phyloP scores from a whole-genome alignment of 2,329 filamentous ascomycete genomes.

The Cladorrhinum sp. region DNA sequence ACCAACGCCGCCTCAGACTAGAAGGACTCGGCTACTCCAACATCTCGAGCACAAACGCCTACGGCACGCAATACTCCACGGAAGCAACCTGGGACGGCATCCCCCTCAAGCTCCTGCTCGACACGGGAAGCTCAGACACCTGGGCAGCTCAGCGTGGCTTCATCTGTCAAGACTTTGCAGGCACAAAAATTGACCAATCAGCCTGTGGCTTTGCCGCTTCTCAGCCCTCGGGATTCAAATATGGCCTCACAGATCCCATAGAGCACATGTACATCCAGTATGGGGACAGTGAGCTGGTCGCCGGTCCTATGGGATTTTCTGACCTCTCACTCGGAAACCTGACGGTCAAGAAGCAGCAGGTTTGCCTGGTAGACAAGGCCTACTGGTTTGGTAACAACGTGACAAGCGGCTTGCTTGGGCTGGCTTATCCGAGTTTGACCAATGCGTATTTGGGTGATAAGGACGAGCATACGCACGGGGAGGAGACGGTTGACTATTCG shows the following conservation, averaged over 20 bases:
- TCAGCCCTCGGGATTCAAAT: slow-evolving; percentile 40
- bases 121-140: slow-evolving; percentile 52
- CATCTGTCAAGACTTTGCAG: slow-evolving; percentile 39
- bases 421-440: slow-evolving; percentile 50
- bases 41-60: slow-evolving; percentile 32
- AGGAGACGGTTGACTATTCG: slow-evolving; percentile 42
- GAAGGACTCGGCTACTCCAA: slow-evolving; percentile 30
- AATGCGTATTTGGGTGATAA: slow-evolving; percentile 44
- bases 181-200: neutral
- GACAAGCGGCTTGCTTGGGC: slow-evolving; percentile 49
- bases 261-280: slow-evolving; percentile 48
- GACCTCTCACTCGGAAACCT: slow-evolving; percentile 47
- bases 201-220: slow-evolving; percentile 15
- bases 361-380: slow-evolving; percentile 48
- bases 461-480: slow-evolving; percentile 34
- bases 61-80: slow-evolving; percentile 34
- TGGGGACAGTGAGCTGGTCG: slow-evolving; percentile 47
- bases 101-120: slow-evolving; percentile 39
- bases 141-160: slow-evolving; percentile 45
- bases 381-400: slow-evolving; percentile 52
- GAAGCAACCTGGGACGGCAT: slow-evolving; percentile 29
- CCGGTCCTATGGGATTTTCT: slow-evolving; percentile 46
- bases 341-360: slow-evolving; percentile 43
- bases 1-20: slow-evolving; percentile 30
- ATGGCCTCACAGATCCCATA: slow-evolving; percentile 35